Percentiles rank a stretch among this genome's conserved stretches.
phyloP scores from a whole-genome alignment of 106 monocot species.

The Dactylorhiza incarnata region DNA sequence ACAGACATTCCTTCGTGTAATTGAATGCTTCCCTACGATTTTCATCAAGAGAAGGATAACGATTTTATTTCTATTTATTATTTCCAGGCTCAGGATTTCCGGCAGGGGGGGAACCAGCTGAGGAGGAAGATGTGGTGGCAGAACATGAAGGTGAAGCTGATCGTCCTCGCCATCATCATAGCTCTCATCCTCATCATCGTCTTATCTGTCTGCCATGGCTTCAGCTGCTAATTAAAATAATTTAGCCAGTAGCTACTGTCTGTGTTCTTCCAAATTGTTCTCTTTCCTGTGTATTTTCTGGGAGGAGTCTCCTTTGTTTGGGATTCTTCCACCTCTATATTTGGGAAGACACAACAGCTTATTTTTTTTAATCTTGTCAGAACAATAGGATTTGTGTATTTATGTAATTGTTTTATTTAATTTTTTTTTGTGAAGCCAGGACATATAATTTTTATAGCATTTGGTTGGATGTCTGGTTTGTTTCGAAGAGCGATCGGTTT shows the following conservation, averaged over 20 bases:
- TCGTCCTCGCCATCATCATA: slow-evolving; percentile 13
- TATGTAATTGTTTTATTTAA: background rate
- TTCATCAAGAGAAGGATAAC: too few species aligned
- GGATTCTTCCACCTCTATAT: background rate
- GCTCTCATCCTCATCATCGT: slow-evolving; percentile 23
- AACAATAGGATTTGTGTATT: background rate
- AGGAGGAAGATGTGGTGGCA: slow-evolving; percentile 24
- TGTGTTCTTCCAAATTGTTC: background rate
- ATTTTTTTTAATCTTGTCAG: background rate
- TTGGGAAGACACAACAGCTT: background rate
- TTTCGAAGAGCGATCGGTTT: too few species aligned
- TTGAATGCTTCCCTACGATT: too few species aligned
- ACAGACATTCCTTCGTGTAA: too few species aligned
- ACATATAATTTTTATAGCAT: background rate
- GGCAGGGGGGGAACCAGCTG: slow-evolving; percentile 14
- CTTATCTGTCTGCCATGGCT: slow-evolving; percentile 27
- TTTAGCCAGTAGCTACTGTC: background rate
- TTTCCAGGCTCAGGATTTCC: slow-evolving; percentile 21
- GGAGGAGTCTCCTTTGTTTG: background rate
- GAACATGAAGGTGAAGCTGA: slow-evolving; percentile 25
- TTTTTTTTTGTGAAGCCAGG: background rate
- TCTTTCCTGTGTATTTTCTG: background rate
- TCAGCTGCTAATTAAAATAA: slow-evolving; percentile 2
- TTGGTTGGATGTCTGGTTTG: too few species aligned
- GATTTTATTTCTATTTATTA: background rate